Evolutionary conservation across 139 green algal genomes (phyloP), one percentile per base, ranked within the genome.

Genomic region (Asterochloris sp.): DNA sequence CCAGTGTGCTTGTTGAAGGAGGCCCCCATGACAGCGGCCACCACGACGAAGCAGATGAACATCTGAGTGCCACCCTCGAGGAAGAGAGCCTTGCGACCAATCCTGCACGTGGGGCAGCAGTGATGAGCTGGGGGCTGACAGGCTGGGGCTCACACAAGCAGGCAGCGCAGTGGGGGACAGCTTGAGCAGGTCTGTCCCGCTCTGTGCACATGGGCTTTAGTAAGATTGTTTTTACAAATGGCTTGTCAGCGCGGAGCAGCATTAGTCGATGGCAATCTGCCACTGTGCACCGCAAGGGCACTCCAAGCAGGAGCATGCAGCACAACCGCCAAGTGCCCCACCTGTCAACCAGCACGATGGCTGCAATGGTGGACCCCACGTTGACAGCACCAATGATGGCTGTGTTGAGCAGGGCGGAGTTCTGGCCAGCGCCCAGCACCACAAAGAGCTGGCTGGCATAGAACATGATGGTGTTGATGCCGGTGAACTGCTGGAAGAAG

Each of bases 401-500:
- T 11, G 89, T 82, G 62, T 90, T 87, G 1, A 91, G 76, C 23
- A 93, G 90, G 13, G 89, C 67, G 13, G 78, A 68, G 21, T 83
- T 77, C 24, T 71, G 61, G 76, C 60, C 76, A 66, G 26, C 26
- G 27, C 76, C 76, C 19, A 81, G n/a, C 14, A 71, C 63, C 21
- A 61, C 13, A 26, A 81, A 81, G 23, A 81, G 62, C 76, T 81
- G 61, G 47, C 54, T 38, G 47, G 54, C 76, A 23, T 81, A 81
- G 76, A 81, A 81, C 60, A 81, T 81, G 76, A 81, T 73, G 63
- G 60, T 61, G 63, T 91, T 91, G 78, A 89, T 89, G 73, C 85
- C 87, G 23, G 83, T 86, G 61, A 91, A 73, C 81, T 93, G 89
- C 83, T 93, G 88, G 86, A 91, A 91, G 27, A 90, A 78, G 23